phyloP scores from a whole-genome alignment of 805 yeast species.

The Saturnispora halmiae region DNA sequence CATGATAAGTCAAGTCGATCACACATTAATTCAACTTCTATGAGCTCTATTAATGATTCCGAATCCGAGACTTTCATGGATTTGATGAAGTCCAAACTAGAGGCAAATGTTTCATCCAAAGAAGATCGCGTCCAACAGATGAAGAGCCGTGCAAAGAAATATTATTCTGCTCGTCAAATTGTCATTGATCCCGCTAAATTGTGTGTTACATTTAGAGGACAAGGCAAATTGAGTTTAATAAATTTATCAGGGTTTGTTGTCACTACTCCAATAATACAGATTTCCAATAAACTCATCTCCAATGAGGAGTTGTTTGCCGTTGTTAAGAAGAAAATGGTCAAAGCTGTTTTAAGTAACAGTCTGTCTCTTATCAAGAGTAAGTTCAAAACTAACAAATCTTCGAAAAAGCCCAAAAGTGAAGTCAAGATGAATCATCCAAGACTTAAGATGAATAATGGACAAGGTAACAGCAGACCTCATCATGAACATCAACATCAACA shows the following conservation, averaged over 20 bases:
- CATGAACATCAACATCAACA: slow-evolving; percentile 5
- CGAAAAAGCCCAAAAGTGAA: neutral
- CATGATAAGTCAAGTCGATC: neutral
- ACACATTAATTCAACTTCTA: neutral
- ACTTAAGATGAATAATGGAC: neutral
- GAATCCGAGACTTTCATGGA: no score
- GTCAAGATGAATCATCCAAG: neutral
- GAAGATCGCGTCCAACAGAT: slow-evolving; percentile 27
- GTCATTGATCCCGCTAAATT: slow-evolving; percentile 28
- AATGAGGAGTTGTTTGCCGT: slow-evolving; percentile 56
- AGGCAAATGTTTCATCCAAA: no score
- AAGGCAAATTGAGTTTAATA: slow-evolving; percentile 55
- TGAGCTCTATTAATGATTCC: neutral
- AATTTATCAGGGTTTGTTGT: slow-evolving; percentile 69
- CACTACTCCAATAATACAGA: slow-evolving; percentile 52
- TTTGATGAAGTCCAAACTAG: no score
- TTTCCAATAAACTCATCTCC: slow-evolving; percentile 61
- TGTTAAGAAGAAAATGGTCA: slow-evolving; percentile 51
- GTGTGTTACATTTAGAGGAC: slow-evolving; percentile 71
- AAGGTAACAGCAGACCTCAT: neutral
- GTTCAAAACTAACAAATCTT: slow-evolving; percentile 27
- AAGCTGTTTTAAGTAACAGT: slow-evolving; percentile 50
- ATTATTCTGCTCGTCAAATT: slow-evolving; percentile 31
- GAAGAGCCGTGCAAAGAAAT: slow-evolving; percentile 35
- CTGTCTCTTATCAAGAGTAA: slow-evolving; percentile 77